Percentiles rank a stretch among this genome's conserved stretches.
These are phyloP conservation scores for Chalciporus pseudorubinellus DNA, from an alignment of 768 basidiomycete species.

Conservation along the genomic window DNA sequence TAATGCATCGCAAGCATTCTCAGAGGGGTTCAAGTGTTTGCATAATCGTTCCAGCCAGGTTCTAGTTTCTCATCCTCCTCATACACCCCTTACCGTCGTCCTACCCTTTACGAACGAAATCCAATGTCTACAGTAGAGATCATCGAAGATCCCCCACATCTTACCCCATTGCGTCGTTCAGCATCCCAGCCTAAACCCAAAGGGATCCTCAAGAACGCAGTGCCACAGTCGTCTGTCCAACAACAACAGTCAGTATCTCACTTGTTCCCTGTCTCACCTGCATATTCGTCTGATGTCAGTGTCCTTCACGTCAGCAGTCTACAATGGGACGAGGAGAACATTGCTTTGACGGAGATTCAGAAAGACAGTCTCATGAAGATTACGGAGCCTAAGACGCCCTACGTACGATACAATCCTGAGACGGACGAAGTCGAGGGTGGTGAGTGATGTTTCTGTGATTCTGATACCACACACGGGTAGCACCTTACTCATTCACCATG, in stretches of 20 bases:
- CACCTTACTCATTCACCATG: not conserved
- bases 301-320: conserved; percentile 50
- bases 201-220: conserved; percentile 86
- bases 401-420: conserved; percentile 86
- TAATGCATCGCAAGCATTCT: too few relatives aligned
- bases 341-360: conserved; percentile 88
- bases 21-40: conserved; percentile 14
- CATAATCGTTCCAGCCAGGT: conserved; percentile 3
- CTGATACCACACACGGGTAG: too few relatives aligned
- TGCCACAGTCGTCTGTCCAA: conserved; percentile 36
- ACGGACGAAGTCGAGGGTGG: conserved; percentile 85
- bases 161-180: conserved; percentile 57
- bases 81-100: not conserved
- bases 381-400: conserved; percentile 96
- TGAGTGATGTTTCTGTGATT: conserved; percentile 33
- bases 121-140: conserved; percentile 30
- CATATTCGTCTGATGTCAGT: not conserved
- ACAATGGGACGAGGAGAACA: conserved; percentile 95
- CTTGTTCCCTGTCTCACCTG: too few relatives aligned
- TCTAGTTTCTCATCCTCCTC: conserved; percentile 1
- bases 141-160: conserved; percentile 41
- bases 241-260: conserved; percentile 52
- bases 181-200: conserved; percentile 73
- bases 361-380: conserved; percentile 99
- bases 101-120: not conserved